Percentiles rank a stretch among this genome's conserved stretches.
Evolutionary conservation across 1,284 basidiomycete species (phyloP).

Genomic region (Moesziomyces globuligerus): DNA sequence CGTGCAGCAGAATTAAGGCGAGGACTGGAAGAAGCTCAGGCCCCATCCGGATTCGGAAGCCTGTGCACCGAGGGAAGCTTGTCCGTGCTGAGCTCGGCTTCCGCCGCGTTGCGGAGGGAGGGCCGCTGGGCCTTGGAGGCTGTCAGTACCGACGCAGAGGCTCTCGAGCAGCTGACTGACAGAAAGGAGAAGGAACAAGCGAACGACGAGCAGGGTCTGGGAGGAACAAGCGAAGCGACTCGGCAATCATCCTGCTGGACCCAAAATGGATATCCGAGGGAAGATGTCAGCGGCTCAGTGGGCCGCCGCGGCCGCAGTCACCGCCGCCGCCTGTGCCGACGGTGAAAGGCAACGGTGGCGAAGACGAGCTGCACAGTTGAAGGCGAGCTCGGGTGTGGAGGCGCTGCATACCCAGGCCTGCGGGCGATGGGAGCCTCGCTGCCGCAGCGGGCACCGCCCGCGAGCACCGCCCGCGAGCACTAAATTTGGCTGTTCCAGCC

Average conservation of each 20-base stretch:
- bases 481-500: no score
- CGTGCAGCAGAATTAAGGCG: not conserved
- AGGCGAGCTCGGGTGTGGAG: not conserved
- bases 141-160: not conserved
- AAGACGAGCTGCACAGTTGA: not conserved
- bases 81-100: not conserved
- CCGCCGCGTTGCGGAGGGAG: not conserved
- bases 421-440: not conserved
- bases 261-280: slow-evolving; percentile 4
- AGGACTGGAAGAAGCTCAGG: slow-evolving; percentile 1
- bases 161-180: not conserved
- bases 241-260: slow-evolving; percentile 1
- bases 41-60: slow-evolving; percentile 21
- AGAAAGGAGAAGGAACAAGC: not conserved
- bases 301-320: slow-evolving; percentile 24
- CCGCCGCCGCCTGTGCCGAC: not conserved
- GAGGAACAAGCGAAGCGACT: slow-evolving; percentile 11
- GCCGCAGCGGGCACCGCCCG: no score
- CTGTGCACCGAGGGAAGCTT: slow-evolving; percentile 25
- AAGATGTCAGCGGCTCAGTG: slow-evolving; percentile 6
- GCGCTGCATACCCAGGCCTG: not conserved
- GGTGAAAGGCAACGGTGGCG: no score
- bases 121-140: not conserved
- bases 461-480: not conserved
- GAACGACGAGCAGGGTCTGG: slow-evolving; percentile 4